Conservation (phyloP, 805 yeast species). For the Saccharomycopsis fermentans region DNA sequence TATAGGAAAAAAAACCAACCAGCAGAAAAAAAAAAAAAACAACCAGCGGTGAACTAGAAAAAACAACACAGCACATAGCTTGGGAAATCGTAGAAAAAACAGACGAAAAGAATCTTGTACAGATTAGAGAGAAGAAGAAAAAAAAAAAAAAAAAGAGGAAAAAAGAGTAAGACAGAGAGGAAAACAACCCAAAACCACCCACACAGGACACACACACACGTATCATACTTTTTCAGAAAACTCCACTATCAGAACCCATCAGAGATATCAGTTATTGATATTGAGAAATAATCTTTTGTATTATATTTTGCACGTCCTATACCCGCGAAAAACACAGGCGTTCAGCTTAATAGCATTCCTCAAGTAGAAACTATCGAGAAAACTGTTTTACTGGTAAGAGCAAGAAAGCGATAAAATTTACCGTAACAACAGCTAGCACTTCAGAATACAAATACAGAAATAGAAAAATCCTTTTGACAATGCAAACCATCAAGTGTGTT, state of each 20-base stretch:
- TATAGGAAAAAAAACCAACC: not conserved
- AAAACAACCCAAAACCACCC: too few species aligned
- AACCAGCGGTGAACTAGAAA: not conserved
- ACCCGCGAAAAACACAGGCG: not conserved
- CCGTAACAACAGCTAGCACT: not conserved
- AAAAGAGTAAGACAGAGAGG: too few species aligned
- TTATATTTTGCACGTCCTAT: not conserved
- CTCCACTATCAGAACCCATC: not conserved
- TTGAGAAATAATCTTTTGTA: not conserved
- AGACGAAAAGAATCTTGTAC: not conserved
- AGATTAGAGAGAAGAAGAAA: not conserved
- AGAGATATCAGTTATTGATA: not conserved
- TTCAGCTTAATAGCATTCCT: not conserved
- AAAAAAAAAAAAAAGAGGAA: not conserved
- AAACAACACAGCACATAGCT: not conserved
- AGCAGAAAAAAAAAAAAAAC: not conserved
- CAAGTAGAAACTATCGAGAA: too few species aligned
- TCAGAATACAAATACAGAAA: not conserved
- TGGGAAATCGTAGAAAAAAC: constrained; percentile 2
- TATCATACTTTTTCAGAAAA: not conserved
- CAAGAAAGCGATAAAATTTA: not conserved
- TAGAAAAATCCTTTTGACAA: constrained; percentile 18
- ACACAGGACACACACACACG: not conserved
- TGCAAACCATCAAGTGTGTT: constrained; percentile 76
- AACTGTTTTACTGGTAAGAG: too few species aligned